A percentile compares a stretch with the other conserved stretches of the same genome.
Conservation (phyloP, 305 asterid species). For the Fraxinus sp. region DNA sequence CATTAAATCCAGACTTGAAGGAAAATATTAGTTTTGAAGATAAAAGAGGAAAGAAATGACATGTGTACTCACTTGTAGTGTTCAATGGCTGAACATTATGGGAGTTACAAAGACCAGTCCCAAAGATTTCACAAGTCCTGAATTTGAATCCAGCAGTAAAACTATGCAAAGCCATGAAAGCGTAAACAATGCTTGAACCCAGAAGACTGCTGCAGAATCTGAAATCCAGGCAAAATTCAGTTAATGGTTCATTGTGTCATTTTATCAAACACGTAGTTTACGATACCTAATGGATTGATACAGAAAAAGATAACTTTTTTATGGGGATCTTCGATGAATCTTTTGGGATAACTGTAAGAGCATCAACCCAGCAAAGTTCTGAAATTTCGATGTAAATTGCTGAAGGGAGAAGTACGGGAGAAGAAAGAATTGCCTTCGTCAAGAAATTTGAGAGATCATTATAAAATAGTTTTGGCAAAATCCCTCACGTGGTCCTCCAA, state of each 20-base stretch:
- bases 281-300: background rate
- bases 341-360: background rate
- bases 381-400: background rate
- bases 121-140: conserved; percentile 46
- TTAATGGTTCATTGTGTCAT: background rate
- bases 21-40: background rate
- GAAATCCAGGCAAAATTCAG: background rate
- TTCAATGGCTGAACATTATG: conserved; percentile 25
- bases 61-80: conserved; percentile 38
- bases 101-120: conserved; percentile 34
- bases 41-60: background rate
- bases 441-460: background rate
- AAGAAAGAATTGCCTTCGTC: background rate
- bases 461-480: too few relatives aligned
- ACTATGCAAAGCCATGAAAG: conserved; percentile 42
- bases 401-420: background rate
- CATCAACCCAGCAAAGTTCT: background rate
- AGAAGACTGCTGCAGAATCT: background rate
- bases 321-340: background rate
- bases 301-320: background rate
- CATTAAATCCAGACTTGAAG: background rate
- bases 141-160: conserved; percentile 36
- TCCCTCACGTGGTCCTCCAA: too few relatives aligned
- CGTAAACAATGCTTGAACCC: conserved; percentile 1
- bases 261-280: background rate